Evolutionary conservation across 2,329 filamentous ascomycete species (phyloP).

Genomic region (Claviceps paspali): DNA sequence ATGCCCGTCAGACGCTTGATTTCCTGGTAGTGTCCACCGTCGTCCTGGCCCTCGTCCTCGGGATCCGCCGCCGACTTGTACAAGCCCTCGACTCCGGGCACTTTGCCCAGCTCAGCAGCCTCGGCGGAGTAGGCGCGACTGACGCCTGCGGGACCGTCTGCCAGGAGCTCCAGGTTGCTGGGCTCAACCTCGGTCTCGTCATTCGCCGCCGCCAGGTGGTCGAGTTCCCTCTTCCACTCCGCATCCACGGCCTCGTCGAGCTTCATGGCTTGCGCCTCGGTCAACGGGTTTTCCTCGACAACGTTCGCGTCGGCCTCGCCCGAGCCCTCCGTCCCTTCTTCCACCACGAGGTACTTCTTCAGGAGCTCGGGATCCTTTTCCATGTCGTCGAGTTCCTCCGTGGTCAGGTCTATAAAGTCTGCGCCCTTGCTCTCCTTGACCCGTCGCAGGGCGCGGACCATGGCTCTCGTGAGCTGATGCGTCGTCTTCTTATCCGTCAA

Average conservation of each 20-base stretch:
- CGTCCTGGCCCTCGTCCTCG: constrained; percentile 35
- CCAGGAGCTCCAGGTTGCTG: constrained; percentile 20
- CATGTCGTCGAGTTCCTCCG: constrained; percentile 28
- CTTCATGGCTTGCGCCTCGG: constrained; percentile 20
- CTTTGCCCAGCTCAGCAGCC: constrained; percentile 34
- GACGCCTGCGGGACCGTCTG: constrained; percentile 21
- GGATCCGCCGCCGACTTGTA: constrained; percentile 34
- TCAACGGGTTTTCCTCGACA: constrained; percentile 15
- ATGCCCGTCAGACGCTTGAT: constrained; percentile 41
- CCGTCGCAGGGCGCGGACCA: constrained; percentile 25
- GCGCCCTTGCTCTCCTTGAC: constrained; percentile 26
- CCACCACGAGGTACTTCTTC: constrained; percentile 21
- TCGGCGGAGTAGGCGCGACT: constrained; percentile 25
- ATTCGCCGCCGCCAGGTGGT: constrained; percentile 17
- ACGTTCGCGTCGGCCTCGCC: constrained; percentile 11
- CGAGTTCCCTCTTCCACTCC: constrained; percentile 23
- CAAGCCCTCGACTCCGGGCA: constrained; percentile 35
- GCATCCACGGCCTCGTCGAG: constrained; percentile 22
- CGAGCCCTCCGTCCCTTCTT: constrained; percentile 11
- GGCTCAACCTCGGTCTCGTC: constrained; percentile 18
- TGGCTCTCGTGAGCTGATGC: constrained; percentile 26
- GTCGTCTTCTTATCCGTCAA: constrained; percentile 28
- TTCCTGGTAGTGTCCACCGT: constrained; percentile 32
- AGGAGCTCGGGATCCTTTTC: constrained; percentile 25
- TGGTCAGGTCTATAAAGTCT: constrained; percentile 32